Evolutionary conservation across 805 yeast species (phyloP), one percentile per base, ranked within the genome.

Genomic region (Teunomyces kruisii): DNA sequence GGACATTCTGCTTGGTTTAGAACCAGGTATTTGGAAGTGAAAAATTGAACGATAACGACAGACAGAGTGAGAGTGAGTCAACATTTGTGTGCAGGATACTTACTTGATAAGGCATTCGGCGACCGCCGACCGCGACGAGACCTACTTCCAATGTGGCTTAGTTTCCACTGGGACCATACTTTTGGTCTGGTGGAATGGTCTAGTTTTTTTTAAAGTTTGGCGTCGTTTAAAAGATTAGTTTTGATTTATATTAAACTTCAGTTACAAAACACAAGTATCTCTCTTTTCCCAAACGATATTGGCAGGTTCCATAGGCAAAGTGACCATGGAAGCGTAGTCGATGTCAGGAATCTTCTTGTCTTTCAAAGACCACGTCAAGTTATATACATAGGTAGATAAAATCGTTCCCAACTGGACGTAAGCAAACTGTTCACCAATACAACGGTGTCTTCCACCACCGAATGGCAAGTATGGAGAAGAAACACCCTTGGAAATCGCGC

Each of bases 391-490:
- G 13, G 89, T 80, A 31, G 88, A 70, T 61, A 94, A 73, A 49
- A 94, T 75, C 40, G 94, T 83, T 40, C 96, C 96, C 53, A 94
- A 79, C 75, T 94, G 99, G 54, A 85, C 83, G 67, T 84, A 88
- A 19, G 99, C 99, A 72, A 94, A 94, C 65, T 92, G 98, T 71
- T 94, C 99, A 64, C 99, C 99, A 61, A 94, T 92, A 73, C 99
- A 94, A 74, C 99, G 86, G 68, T 94, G 99, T 78, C 99, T 87
- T 55, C 99, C 99, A 68, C 98, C 99, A 57, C 99, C 99, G 61
- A 94, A 94, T 45, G 99, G 99, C 64, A 94, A 80, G 71, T 89
- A 94, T 47, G 98, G 96, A 35, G 97, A 88, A 26, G 88, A 75
- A 43, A 92, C 98, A 71, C 98, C 99, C 72, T 94, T 94, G 38